A percentile compares a stretch with the other conserved stretches of the same genome.
phyloP scores from a whole-genome alignment of 2,329 filamentous ascomycete genomes.

The Beauveria brongniartii region DNA sequence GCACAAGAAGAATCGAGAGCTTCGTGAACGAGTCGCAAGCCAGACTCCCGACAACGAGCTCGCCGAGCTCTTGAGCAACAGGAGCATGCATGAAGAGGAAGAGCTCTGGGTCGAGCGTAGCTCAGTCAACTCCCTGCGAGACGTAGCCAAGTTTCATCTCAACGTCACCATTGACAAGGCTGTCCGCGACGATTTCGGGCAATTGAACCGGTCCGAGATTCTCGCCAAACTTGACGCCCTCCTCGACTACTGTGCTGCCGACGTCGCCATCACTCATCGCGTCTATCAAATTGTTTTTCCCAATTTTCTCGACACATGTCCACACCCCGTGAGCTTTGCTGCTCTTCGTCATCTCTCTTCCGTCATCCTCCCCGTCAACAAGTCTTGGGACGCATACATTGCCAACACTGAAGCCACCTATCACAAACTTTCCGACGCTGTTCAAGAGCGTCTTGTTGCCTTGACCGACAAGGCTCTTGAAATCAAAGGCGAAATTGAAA shows the following conservation, averaged over 20 bases:
- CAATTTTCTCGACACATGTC: conserved; percentile 80
- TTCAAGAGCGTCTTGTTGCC: conserved; percentile 64
- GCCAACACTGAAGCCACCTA: conserved; percentile 80
- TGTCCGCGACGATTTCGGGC: conserved; percentile 76
- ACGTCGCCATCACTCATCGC: conserved; percentile 85
- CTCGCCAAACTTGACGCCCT: conserved; percentile 68
- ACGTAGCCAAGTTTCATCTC: conserved; percentile 95
- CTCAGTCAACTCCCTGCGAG: conserved; percentile 87
- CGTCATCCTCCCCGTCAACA: conserved; percentile 84
- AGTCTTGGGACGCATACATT: conserved; percentile 81
- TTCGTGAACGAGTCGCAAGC: conserved; percentile 69
- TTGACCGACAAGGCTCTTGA: conserved; percentile 71
- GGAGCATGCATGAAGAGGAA: conserved; percentile 74
- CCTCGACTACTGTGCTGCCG: conserved; percentile 88
- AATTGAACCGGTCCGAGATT: conserved; percentile 65
- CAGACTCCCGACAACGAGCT: conserved; percentile 66
- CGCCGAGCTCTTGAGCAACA: conserved; percentile 59
- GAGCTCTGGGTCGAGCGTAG: conserved; percentile 94
- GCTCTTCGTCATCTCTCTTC: conserved; percentile 88
- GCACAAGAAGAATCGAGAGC: conserved; percentile 81
- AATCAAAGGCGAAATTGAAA: conserved; percentile 58
- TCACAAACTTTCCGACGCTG: conserved; percentile 63
- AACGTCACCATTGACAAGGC: conserved; percentile 87
- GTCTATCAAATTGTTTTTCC: conserved; percentile 94
- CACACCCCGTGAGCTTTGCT: conserved; percentile 94